phyloP scores from a whole-genome alignment of 495 filamentous ascomycete species.

The Astrocystis sublimbata region DNA sequence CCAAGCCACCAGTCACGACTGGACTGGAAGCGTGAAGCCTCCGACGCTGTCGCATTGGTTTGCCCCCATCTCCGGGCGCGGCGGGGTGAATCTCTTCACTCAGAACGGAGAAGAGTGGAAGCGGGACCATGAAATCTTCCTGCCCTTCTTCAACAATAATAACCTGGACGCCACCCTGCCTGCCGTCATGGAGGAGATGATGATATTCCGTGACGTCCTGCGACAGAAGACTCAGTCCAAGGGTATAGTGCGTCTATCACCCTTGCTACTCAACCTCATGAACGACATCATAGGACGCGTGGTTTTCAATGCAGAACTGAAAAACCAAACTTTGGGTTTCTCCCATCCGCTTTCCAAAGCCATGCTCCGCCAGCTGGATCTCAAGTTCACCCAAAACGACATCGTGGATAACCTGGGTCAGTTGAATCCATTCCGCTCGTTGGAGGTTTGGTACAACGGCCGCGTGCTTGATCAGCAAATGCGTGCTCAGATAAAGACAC shows the following conservation, averaged over 20 bases:
- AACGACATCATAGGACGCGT: constrained; percentile 62
- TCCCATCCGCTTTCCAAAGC: constrained; percentile 30
- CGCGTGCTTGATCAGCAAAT: constrained; percentile 30
- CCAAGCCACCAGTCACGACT: constrained; percentile 27
- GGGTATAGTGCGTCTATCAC: constrained; percentile 57
- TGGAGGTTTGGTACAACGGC: constrained; percentile 31
- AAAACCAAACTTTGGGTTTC: constrained; percentile 29
- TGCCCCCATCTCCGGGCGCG: constrained; percentile 29
- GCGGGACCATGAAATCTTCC: constrained; percentile 39
- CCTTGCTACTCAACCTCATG: constrained; percentile 64
- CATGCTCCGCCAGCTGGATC: constrained; percentile 29
- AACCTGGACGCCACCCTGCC: constrained; percentile 42
- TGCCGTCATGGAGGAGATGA: constrained; percentile 38
- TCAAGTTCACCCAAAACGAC: constrained; percentile 30
- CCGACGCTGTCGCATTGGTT: constrained; percentile 24
- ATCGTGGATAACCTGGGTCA: constrained; percentile 28
- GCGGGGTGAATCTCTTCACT: constrained; percentile 31
- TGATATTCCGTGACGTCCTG: constrained; percentile 34
- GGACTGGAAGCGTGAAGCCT: constrained; percentile 28
- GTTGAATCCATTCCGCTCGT: constrained; percentile 27
- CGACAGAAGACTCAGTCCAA: constrained; percentile 26
- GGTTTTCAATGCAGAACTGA: constrained; percentile 32
- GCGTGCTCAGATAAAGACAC: constrained; percentile 22
- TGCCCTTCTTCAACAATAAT: constrained; percentile 40
- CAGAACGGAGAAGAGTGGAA: constrained; percentile 43